These are phyloP conservation scores for Microthlaspi erraticum DNA, from an alignment of 345 rosid species.

Conservation along the genomic window DNA sequence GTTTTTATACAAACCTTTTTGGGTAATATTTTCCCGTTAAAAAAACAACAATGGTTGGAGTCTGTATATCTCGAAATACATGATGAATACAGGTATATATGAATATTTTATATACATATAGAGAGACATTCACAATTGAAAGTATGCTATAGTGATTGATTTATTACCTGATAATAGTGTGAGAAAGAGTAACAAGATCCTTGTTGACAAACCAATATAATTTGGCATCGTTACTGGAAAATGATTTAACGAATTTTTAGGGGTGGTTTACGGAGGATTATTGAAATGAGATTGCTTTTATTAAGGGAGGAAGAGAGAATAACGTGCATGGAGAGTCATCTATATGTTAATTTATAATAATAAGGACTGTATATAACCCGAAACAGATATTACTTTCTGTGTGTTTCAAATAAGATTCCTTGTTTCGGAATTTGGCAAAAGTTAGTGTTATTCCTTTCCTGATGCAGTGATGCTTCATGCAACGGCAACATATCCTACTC, in stretches of 20 bases:
- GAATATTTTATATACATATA: too few species aligned
- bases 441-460: slow-evolving; percentile 40
- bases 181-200: slow-evolving; percentile 42
- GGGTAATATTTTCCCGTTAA: too few species aligned
- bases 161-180: slow-evolving; percentile 53
- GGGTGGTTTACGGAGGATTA: slow-evolving; percentile 7
- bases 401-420: slow-evolving; percentile 23
- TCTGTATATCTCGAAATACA: too few species aligned
- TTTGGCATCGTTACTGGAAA: slow-evolving; percentile 45
- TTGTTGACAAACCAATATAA: slow-evolving; percentile 33
- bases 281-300: slow-evolving; percentile 10
- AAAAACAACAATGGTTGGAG: too few species aligned
- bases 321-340: slow-evolving; percentile 39
- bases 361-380: background rate
- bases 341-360: slow-evolving; percentile 1
- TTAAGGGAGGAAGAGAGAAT: slow-evolving; percentile 17
- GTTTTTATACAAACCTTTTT: background rate
- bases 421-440: slow-evolving; percentile 35
- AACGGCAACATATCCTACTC: background rate
- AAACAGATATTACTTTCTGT: slow-evolving; percentile 2
- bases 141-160: background rate
- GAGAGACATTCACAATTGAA: too few species aligned
- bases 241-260: background rate
- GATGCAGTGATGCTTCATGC: slow-evolving; percentile 33
- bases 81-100: too few species aligned